Percentiles rank a stretch among this genome's conserved stretches.
These are phyloP conservation scores for Penicillium freii DNA, from an alignment of 2,329 filamentous ascomycete genomes.

Conservation along the genomic window DNA sequence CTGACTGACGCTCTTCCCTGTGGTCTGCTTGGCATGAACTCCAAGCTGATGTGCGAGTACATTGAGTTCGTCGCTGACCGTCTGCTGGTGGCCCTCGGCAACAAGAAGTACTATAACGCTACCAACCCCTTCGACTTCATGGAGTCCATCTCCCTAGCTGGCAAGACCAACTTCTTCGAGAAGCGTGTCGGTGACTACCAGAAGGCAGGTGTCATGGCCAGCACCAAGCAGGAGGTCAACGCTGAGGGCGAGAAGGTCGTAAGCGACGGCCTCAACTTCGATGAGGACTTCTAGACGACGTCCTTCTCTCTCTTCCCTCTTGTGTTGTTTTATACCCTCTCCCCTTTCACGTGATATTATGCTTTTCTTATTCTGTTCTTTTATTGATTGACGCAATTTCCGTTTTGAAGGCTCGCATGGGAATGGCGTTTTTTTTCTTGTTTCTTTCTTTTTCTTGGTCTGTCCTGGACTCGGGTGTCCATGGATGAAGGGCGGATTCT, in stretches of 20 bases:
- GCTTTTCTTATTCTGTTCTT: slow-evolving; percentile 19
- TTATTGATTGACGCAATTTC: slow-evolving; percentile 33
- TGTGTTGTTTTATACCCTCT: slow-evolving; percentile 27
- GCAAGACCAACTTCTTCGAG: slow-evolving; percentile 99
- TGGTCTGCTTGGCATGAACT: slow-evolving; percentile 95
- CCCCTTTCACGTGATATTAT: slow-evolving; percentile 28
- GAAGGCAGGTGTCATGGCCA: slow-evolving; percentile 97
- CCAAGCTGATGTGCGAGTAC: slow-evolving; percentile 97
- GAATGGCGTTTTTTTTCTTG: slow-evolving; percentile 30
- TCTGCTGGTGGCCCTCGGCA: slow-evolving; percentile 86
- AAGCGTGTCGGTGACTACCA: slow-evolving; percentile 99
- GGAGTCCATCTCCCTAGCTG: slow-evolving; percentile 98
- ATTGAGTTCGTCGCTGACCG: slow-evolving; percentile 99
- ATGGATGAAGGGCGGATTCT: slow-evolving; percentile 22
- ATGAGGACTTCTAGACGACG: slow-evolving; percentile 84
- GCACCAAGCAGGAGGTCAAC: slow-evolving; percentile 68
- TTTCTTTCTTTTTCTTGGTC: slow-evolving; percentile 12
- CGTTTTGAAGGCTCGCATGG: slow-evolving; percentile 34
- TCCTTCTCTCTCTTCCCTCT: slow-evolving; percentile 9
- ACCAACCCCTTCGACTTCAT: slow-evolving; percentile 99
- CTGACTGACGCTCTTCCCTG: slow-evolving; percentile 91
- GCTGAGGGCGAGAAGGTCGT: slow-evolving; percentile 47
- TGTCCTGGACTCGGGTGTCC: slow-evolving; percentile 18
- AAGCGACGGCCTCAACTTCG: slow-evolving; percentile 74
- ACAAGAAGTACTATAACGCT: slow-evolving; percentile 87